These are phyloP conservation scores for Candida sithepensis DNA, from an alignment of 805 yeast genomes.

Conservation along the genomic window DNA sequence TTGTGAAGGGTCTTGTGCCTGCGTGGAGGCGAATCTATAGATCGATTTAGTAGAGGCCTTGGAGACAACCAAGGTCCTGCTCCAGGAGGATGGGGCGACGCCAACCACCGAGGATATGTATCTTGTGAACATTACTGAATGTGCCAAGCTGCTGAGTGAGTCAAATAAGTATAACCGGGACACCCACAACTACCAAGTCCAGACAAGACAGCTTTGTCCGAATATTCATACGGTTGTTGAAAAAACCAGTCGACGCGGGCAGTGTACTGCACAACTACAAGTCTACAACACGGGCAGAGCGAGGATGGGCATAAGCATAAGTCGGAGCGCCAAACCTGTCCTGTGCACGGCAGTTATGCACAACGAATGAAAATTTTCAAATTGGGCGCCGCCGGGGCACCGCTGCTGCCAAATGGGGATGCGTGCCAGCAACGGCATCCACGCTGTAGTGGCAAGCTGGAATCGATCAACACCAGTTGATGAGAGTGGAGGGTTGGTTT, in stretches of 20 bases:
- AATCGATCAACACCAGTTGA: neutral
- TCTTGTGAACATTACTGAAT: slow-evolving; percentile 1
- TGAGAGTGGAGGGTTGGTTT: neutral
- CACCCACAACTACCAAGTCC: too few species aligned
- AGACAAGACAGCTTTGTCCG: too few species aligned
- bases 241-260: neutral
- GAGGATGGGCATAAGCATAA: too few species aligned
- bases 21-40: slow-evolving; percentile 16
- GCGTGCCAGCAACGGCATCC: neutral
- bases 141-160: too few species aligned
- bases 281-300: too few species aligned
- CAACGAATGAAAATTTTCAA: slow-evolving; percentile 24
- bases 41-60: neutral
- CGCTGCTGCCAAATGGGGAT: neutral
- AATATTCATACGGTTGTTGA: neutral
- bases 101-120: slow-evolving; percentile 1
- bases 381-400: neutral
- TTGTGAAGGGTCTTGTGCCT: slow-evolving; percentile 2
- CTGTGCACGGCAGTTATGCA: slow-evolving; percentile 20
- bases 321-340: too few species aligned
- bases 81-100: neutral
- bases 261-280: slow-evolving; percentile 10
- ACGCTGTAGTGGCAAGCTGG: too few species aligned
- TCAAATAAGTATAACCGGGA: too few species aligned
- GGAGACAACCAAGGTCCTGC: neutral